Conservation (phyloP, 169 alveolate genomes). For the Eimeria falciformis region DNA sequence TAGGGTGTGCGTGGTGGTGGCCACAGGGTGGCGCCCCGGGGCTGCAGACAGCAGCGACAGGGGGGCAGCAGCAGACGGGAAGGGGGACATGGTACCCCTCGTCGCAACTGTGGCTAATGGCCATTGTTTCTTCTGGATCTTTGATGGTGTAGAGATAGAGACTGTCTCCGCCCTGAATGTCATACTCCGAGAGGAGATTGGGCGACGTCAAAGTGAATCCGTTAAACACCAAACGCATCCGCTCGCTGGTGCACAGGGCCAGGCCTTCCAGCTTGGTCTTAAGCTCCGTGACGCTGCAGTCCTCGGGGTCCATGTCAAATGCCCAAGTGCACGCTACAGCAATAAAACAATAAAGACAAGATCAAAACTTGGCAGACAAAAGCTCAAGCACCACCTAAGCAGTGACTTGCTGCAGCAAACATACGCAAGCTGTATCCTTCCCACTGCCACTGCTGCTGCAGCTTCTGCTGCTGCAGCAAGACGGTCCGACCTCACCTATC, state of each 20-base stretch:
- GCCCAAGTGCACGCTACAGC: constrained; percentile 76
- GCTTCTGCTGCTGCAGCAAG: background rate
- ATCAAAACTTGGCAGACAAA: background rate
- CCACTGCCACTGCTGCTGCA: background rate
- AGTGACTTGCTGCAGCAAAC: background rate
- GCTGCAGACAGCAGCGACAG: constrained; percentile 36
- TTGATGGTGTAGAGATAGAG: constrained; percentile 58
- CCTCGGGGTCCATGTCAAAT: constrained; percentile 65
- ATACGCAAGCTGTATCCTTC: background rate
- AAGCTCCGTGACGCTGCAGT: constrained; percentile 70
- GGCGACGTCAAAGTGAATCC: constrained; percentile 62
- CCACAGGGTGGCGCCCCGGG: background rate
- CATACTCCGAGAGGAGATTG: constrained; percentile 65
- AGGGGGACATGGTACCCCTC: background rate
- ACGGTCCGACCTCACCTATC: constrained; percentile 63
- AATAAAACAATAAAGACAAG: background rate
- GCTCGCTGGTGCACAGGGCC: background rate
- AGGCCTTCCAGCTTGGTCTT: constrained; percentile 29
- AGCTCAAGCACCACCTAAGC: background rate
- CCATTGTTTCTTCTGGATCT: constrained; percentile 15
- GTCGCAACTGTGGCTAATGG: background rate
- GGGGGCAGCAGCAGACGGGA: background rate
- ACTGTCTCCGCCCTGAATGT: constrained; percentile 69
- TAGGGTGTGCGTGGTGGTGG: background rate
- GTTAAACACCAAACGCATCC: constrained; percentile 73